A percentile compares a stretch with the other conserved stretches of the same genome.
Evolutionary conservation across 2,329 filamentous ascomycete genomes (phyloP).

Genomic region (Xylariaceae sp.): DNA sequence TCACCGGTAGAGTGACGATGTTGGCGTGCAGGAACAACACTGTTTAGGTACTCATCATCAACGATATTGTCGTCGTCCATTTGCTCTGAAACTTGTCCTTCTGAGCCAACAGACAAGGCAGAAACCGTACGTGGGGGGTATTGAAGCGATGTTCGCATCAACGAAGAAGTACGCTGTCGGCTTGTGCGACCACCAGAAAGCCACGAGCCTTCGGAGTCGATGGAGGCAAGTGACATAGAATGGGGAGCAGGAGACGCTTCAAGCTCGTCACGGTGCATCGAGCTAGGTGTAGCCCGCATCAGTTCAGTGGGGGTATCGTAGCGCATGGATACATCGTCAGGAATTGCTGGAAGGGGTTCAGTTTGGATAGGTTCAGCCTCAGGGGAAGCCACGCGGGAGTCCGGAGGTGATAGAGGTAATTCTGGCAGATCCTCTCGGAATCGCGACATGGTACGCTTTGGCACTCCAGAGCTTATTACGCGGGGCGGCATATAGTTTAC

Average conservation of each 20-base stretch:
- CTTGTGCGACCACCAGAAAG: slow-evolving; percentile 72
- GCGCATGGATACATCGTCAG: slow-evolving; percentile 33
- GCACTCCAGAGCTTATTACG: slow-evolving; percentile 43
- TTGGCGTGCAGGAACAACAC: slow-evolving; percentile 36
- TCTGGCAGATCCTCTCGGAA: slow-evolving; percentile 92
- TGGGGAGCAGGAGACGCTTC: slow-evolving; percentile 56
- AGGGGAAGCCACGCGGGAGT: slow-evolving; percentile 75
- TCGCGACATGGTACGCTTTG: slow-evolving; percentile 80
- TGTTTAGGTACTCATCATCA: slow-evolving; percentile 72
- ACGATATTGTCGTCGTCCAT: slow-evolving; percentile 62
- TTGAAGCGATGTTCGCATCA: slow-evolving; percentile 40
- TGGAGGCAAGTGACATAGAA: slow-evolving; percentile 84
- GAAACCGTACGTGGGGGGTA: slow-evolving; percentile 45
- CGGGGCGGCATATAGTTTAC: slow-evolving; percentile 30
- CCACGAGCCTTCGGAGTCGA: slow-evolving; percentile 96
- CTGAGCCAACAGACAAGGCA: slow-evolving; percentile 51
- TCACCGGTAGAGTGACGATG: slow-evolving; percentile 46
- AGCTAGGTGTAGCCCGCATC: slow-evolving; percentile 44
- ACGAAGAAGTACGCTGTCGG: slow-evolving; percentile 44
- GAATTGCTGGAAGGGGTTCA: slow-evolving; percentile 33
- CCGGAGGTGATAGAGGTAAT: slow-evolving; percentile 77
- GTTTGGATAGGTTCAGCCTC: slow-evolving; percentile 49
- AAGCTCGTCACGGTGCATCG: slow-evolving; percentile 38
- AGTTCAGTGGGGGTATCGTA: slow-evolving; percentile 47
- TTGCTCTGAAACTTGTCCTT: slow-evolving; percentile 34